Percentiles rank a stretch among this genome's conserved stretches.
phyloP scores from a whole-genome alignment of 495 filamentous ascomycete genomes.

The Usnea hakonensis region DNA sequence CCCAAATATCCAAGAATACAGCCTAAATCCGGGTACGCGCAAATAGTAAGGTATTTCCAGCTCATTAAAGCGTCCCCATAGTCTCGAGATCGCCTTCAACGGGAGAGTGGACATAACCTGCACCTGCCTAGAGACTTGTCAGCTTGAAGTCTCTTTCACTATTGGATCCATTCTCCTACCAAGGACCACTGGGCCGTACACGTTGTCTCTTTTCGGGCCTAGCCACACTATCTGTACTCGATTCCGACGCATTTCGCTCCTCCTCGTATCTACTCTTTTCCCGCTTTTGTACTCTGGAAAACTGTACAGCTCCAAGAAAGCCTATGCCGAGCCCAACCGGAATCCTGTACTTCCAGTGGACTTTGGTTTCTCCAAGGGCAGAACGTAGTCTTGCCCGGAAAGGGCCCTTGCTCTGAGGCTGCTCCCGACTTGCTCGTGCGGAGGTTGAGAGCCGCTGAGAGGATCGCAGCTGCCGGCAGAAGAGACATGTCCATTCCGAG shows the following conservation, averaged over 20 bases:
- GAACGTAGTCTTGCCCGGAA: slow-evolving; percentile 56
- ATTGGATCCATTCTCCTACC: slow-evolving; percentile 42
- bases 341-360: slow-evolving; percentile 87
- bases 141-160: slow-evolving; percentile 8
- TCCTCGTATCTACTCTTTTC: slow-evolving; percentile 42
- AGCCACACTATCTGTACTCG: slow-evolving; percentile 24
- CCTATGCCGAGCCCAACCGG: slow-evolving; percentile 83
- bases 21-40: slow-evolving; percentile 85
- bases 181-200: slow-evolving; percentile 79
- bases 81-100: slow-evolving; percentile 81
- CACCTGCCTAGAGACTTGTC: slow-evolving; percentile 58
- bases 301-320: slow-evolving; percentile 74
- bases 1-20: slow-evolving; percentile 89
- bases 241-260: slow-evolving; percentile 41
- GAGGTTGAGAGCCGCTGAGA: slow-evolving; percentile 15
- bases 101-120: slow-evolving; percentile 95
- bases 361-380: slow-evolving; percentile 63
- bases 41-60: slow-evolving; percentile 83
- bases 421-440: slow-evolving; percentile 29
- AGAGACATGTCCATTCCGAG: slow-evolving; percentile 10
- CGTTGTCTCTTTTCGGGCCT: slow-evolving; percentile 58
- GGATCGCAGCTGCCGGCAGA: slow-evolving; percentile 8
- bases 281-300: slow-evolving; percentile 64
- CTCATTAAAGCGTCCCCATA: slow-evolving; percentile 97
- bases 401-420: slow-evolving; percentile 43